Base-by-base conservation (phyloP, 139 green algal genomes). In the Chlorella sp. region DNA sequence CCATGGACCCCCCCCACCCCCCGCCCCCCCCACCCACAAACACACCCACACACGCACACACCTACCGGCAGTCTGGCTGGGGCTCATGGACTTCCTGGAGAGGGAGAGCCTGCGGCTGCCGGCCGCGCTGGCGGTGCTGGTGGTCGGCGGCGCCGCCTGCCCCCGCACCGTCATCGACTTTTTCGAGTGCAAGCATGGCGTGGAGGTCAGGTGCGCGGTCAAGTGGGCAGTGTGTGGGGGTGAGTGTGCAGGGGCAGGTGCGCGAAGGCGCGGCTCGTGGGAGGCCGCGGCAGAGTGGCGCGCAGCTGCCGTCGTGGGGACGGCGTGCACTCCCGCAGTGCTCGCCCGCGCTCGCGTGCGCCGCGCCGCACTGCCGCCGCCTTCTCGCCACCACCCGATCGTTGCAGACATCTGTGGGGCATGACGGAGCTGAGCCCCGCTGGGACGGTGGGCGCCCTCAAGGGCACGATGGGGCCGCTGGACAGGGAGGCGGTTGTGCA, bases 381-480 rank as follows among this genome's bases (percentile, higher is more conserved):
- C n/a, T n/a, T n/a, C n/a, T n/a, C n/a, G n/a, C n/a, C n/a, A n/a
- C n/a, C n/a, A n/a, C n/a, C n/a, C n/a, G n/a, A n/a, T n/a, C n/a
- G n/a, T n/a, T n/a, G n/a, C n/a, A 14, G 12, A 23, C n/a, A 41
- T 35, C 76, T 85, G 73, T 77, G 71, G 84, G 90, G 91, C 50
- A 96, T 96, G 91, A 96, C 92, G 0, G 92, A 96, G 81, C 61
- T 91, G 23, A 83, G 61, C 0, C 92, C 92, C 8, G 73, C 91
- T 33, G 89, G 89, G 43, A 91, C 81, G 2, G 25, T 90, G 29
- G 83, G 84, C 25, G 65, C 71, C 25, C 66, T 85, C 50, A 93
- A 93, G 74, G 74, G 74, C 68, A 82, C 58, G 27, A 50, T 63
- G 43, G 60, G 45, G 36, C 33, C 43, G 29, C 46, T 83, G 68